phyloP scores from a whole-genome alignment of 305 asterid genomes.

The Fraxinus greggii region DNA sequence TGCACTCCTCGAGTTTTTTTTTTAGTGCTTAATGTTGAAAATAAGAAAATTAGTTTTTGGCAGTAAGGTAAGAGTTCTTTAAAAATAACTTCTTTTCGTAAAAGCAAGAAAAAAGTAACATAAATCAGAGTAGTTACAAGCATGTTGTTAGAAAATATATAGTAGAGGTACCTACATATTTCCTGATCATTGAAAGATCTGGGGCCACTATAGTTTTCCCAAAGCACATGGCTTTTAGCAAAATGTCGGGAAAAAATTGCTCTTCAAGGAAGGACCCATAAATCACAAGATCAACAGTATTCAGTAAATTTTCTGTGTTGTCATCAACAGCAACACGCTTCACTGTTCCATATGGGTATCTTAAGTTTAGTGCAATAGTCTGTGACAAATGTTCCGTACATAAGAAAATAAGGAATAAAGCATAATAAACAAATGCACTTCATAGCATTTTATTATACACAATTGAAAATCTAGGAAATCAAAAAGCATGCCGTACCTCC shows the following conservation, averaged over 20 bases:
- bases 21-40: not conserved
- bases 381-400: constrained; percentile 32
- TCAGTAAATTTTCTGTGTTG: constrained; percentile 42
- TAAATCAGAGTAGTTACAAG: not conserved
- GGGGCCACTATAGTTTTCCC: constrained; percentile 88
- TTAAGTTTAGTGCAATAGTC: constrained; percentile 66
- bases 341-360: constrained; percentile 71
- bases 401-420: constrained; percentile 18
- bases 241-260: constrained; percentile 65
- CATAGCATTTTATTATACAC: not conserved
- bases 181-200: constrained; percentile 58
- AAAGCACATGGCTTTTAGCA: constrained; percentile 84
- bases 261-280: constrained; percentile 87
- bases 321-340: constrained; percentile 50
- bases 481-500: constrained; percentile 55
- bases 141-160: constrained; percentile 13
- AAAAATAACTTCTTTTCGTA: not conserved
- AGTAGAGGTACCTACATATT: constrained; percentile 62
- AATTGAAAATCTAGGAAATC: not conserved
- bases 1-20: not conserved
- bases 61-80: not conserved
- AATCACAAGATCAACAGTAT: constrained; percentile 67
- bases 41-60: not conserved
- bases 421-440: not conserved
- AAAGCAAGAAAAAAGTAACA: not conserved